Conservation (phyloP, 129 eudicot species). For the Lactuca saligna region DNA sequence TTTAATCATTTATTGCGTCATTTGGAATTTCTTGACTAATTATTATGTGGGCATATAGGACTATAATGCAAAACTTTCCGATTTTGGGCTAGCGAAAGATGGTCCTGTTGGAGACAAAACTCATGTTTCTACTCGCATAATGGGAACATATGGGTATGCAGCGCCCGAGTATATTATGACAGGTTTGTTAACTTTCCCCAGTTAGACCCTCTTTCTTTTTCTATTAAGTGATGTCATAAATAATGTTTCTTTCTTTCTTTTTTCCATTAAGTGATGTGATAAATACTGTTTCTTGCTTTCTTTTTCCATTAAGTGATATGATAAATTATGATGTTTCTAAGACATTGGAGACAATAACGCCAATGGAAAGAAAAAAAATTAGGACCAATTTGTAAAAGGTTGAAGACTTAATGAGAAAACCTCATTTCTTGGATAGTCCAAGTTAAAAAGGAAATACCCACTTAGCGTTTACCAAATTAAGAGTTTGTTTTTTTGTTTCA, state of each 20-base stretch:
- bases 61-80: slow-evolving; percentile 89
- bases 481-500: no score
- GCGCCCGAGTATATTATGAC: slow-evolving; percentile 97
- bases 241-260: no score
- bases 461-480: no score
- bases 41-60: slow-evolving; percentile 41
- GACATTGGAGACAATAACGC: no score
- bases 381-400: no score
- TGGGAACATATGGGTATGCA: slow-evolving; percentile 97
- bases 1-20: not conserved
- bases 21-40: slow-evolving; percentile 19
- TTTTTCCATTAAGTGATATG: no score
- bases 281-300: no score
- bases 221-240: not conserved
- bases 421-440: no score
- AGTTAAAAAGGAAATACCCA: no score
- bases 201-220: not conserved
- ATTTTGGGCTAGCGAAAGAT: slow-evolving; percentile 92
- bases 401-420: no score
- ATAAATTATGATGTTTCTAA: no score
- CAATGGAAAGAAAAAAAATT: no score
- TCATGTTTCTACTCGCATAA: slow-evolving; percentile 96
- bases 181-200: slow-evolving; percentile 41
- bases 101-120: slow-evolving; percentile 98
- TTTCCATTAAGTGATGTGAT: not conserved